Evolutionary conservation across 2,329 filamentous ascomycete genomes (phyloP).

Genomic region (Calonectria montana): DNA sequence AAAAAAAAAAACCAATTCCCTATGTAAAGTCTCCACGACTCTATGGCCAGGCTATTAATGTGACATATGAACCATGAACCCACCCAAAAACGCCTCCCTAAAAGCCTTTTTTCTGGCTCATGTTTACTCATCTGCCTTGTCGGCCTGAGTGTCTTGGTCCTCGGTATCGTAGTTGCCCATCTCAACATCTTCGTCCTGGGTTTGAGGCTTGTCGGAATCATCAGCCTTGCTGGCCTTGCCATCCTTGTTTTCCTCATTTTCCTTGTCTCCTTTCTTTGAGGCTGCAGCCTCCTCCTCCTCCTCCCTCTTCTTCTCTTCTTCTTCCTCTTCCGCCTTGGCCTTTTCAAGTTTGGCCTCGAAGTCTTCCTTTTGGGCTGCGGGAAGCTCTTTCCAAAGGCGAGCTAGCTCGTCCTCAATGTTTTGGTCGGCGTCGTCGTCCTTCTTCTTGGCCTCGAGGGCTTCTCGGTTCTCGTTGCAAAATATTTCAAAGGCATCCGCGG

Average conservation of each 20-base stretch:
- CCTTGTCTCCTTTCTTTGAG: slow-evolving; percentile 24
- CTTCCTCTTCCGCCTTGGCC: slow-evolving; percentile 41
- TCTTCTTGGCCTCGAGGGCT: slow-evolving; percentile 56
- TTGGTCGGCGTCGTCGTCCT: slow-evolving; percentile 47
- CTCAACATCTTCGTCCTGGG: slow-evolving; percentile 61
- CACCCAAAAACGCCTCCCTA: slow-evolving; percentile 39
- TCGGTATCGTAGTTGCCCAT: slow-evolving; percentile 61
- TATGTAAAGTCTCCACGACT: slow-evolving; percentile 26
- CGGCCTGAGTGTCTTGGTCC: slow-evolving; percentile 51
- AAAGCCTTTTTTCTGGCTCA: slow-evolving; percentile 5
- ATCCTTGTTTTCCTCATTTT: slow-evolving; percentile 36
- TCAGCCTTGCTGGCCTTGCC: slow-evolving; percentile 40
- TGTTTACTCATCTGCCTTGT: slow-evolving; percentile 48
- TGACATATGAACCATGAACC: slow-evolving; percentile 30
- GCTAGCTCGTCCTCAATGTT: slow-evolving; percentile 66
- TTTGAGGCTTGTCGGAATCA: slow-evolving; percentile 44
- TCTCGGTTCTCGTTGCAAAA: slow-evolving; percentile 64
- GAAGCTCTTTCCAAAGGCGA: slow-evolving; percentile 66
- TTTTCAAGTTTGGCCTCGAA: slow-evolving; percentile 54
- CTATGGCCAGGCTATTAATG: slow-evolving; percentile 24
- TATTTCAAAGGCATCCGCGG: slow-evolving; percentile 63
- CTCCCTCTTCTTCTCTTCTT: slow-evolving; percentile 44
- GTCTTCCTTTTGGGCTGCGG: slow-evolving; percentile 60
- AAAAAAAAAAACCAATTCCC: slow-evolving; percentile 17
- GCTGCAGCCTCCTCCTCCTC: slow-evolving; percentile 33